Percentiles rank a stretch among this genome's conserved stretches.
Conservation (phyloP, 768 basidiomycete genomes). For the Rhizopogon roseolus region DNA sequence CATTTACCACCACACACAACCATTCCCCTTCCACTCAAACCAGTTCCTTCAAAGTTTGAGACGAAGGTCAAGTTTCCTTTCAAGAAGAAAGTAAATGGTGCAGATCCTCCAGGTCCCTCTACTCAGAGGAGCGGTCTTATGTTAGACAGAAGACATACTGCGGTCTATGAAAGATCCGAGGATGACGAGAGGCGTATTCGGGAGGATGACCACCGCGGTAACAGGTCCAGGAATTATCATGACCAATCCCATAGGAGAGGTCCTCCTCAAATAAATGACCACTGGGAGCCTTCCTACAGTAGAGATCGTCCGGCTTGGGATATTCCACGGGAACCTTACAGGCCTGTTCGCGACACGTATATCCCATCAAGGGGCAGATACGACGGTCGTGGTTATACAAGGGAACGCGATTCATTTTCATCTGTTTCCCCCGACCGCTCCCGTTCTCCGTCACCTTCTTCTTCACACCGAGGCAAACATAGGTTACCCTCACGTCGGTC, state of each 20-base stretch:
- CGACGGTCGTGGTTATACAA: slow-evolving; percentile 16
- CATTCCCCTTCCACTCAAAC: slow-evolving; percentile 29
- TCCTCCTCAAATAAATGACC: slow-evolving; percentile 6
- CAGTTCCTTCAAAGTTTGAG: slow-evolving; percentile 29
- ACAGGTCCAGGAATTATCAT: slow-evolving; percentile 16
- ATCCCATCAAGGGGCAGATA: slow-evolving; percentile 20
- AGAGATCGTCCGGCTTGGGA: slow-evolving; percentile 19
- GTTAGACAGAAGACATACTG: slow-evolving; percentile 11
- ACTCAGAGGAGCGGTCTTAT: slow-evolving; percentile 19
- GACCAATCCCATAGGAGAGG: slow-evolving; percentile 3
- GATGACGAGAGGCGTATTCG: slow-evolving; percentile 42
- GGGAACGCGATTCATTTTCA: slow-evolving; percentile 17
- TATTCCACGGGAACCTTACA: slow-evolving; percentile 16
- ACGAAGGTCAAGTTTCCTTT: slow-evolving; percentile 71
- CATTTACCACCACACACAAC: slow-evolving; percentile 11
- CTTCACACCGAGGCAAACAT: slow-evolving; percentile 27
- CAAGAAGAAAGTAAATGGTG: slow-evolving; percentile 46
- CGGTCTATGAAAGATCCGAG: slow-evolving; percentile 34
- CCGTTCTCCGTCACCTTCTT: slow-evolving; percentile 32
- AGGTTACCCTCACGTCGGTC: slow-evolving; percentile 34
- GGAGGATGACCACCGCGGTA: slow-evolving; percentile 30
- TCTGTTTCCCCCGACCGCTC: slow-evolving; percentile 31
- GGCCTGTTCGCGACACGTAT: slow-evolving; percentile 12
- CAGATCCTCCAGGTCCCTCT: slow-evolving; percentile 16
- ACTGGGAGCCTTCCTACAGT: slow-evolving; percentile 20